These are phyloP conservation scores for Sphagnum fallax DNA, from an alignment of 228 moss, liverwort and hornwort genomes.

Conservation along the genomic window DNA sequence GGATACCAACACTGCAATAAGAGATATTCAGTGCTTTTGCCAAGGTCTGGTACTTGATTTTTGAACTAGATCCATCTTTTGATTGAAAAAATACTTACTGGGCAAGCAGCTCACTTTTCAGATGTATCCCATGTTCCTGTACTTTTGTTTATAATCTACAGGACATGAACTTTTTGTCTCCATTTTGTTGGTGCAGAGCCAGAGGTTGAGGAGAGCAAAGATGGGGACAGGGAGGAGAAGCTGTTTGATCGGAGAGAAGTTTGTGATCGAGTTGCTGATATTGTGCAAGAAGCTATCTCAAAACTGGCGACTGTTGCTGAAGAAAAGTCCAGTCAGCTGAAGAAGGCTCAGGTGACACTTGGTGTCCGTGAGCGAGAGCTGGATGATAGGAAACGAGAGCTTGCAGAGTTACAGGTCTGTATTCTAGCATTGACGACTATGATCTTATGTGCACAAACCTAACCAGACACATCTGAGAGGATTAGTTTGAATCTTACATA, in stretches of 20 bases:
- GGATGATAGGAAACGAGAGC: conserved; percentile 57
- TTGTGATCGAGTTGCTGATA: conserved; percentile 64
- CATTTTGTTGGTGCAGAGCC: conserved; percentile 23
- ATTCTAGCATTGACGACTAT: not conserved
- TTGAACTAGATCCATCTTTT: not conserved
- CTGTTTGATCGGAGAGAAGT: conserved; percentile 52
- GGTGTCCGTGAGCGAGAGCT: conserved; percentile 57
- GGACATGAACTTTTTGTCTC: not conserved
- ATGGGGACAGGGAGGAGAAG: conserved; percentile 35
- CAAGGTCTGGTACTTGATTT: conserved; percentile 41
- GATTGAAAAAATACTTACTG: not conserved
- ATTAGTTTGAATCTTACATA: not conserved
- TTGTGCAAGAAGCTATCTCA: conserved; percentile 61
- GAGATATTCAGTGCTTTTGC: conserved; percentile 53
- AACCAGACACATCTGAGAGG: too few species aligned
- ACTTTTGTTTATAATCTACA: not conserved
- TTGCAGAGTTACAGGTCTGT: conserved; percentile 49
- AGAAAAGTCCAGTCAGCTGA: conserved; percentile 52
- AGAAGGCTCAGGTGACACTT: conserved; percentile 53
- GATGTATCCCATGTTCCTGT: not conserved
- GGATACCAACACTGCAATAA: conserved; percentile 43
- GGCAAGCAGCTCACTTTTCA: not conserved
- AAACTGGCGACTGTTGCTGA: conserved; percentile 61
- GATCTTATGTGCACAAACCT: too few species aligned
- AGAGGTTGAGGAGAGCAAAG: conserved; percentile 41